Evolutionary conservation across 2,329 filamentous ascomycete species (phyloP).

Genomic region (Neofusicoccum sp.): DNA sequence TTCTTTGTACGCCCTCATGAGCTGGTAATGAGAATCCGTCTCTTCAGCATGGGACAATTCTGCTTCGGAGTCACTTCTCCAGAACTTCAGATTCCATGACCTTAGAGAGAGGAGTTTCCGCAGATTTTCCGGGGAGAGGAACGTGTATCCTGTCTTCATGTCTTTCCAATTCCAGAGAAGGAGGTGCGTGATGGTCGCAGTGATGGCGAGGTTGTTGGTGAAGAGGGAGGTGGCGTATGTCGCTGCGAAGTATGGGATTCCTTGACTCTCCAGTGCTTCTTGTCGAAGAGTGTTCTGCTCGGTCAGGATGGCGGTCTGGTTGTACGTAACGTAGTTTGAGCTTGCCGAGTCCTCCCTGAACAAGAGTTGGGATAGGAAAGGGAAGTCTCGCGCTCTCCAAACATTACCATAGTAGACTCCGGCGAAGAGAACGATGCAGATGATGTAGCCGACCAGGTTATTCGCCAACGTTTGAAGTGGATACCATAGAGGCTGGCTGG

Average conservation of each 20-base stretch:
- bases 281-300: constrained; percentile 40
- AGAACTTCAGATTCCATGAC: constrained; percentile 23
- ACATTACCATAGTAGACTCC: constrained; percentile 45
- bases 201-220: constrained; percentile 22
- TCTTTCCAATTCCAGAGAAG: constrained; percentile 31
- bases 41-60: constrained; percentile 21
- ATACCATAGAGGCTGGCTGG: constrained; percentile 36
- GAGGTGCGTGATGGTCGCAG: constrained; percentile 48
- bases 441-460: constrained; percentile 37
- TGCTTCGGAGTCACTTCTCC: constrained; percentile 24
- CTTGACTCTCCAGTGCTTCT: constrained; percentile 33
- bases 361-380: constrained; percentile 6
- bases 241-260: constrained; percentile 44
- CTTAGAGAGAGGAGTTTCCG: constrained; percentile 35
- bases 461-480: constrained; percentile 24
- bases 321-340: constrained; percentile 21
- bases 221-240: constrained; percentile 19
- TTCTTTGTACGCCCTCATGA: constrained; percentile 31
- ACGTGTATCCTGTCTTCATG: constrained; percentile 38
- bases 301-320: constrained; percentile 19
- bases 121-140: constrained; percentile 24
- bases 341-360: constrained; percentile 28
- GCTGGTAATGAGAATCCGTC: constrained; percentile 33
- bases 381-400: constrained; percentile 41
- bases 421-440: constrained; percentile 39